Evolutionary conservation across 2,329 filamentous ascomycete species (phyloP).

Genomic region (Cordyceps tenuipes): DNA sequence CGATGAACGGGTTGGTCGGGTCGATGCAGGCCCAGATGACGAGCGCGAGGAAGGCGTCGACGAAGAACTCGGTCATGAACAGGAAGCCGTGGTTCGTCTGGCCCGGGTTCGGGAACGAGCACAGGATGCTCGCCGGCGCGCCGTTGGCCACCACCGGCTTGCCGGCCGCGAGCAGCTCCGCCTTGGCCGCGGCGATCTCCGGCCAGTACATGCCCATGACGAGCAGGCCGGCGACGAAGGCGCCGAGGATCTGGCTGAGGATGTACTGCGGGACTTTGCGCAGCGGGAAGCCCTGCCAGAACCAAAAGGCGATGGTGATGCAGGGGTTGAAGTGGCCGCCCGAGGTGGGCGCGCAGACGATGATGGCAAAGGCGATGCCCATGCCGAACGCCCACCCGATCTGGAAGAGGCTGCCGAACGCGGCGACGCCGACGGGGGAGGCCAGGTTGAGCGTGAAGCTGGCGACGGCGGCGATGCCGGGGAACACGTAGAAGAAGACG

Average conservation of each 20-base stretch:
- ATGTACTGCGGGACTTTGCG: conserved; percentile 50
- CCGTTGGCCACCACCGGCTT: conserved; percentile 28
- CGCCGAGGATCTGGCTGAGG: conserved; percentile 46
- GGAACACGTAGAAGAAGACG: conserved; percentile 48
- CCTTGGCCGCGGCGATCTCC: conserved; percentile 28
- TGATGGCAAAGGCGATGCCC: conserved; percentile 51
- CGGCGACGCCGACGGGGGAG: conserved; percentile 23
- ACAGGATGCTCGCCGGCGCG: conserved; percentile 46
- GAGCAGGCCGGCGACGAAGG: conserved; percentile 46
- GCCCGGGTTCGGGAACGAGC: conserved; percentile 40
- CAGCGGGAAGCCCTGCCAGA: conserved; percentile 52
- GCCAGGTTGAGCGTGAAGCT: conserved; percentile 40
- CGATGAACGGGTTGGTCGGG: conserved; percentile 49
- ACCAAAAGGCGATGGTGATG: conserved; percentile 35
- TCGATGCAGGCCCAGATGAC: conserved; percentile 51
- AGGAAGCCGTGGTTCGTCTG: conserved; percentile 48
- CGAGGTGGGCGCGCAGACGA: conserved; percentile 43
- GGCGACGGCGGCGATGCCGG: conserved; percentile 45
- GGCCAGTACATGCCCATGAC: conserved; percentile 50
- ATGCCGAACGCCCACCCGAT: conserved; percentile 48
- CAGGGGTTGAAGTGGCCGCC: conserved; percentile 50
- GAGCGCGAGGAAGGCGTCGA: conserved; percentile 46
- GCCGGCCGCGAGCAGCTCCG: conserved; percentile 28
- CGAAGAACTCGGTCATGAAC: conserved; percentile 52
- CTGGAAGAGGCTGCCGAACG: conserved; percentile 42